phyloP scores from a whole-genome alignment of 352 stramenopile genomes.

The Elongisporangium anandrum region DNA sequence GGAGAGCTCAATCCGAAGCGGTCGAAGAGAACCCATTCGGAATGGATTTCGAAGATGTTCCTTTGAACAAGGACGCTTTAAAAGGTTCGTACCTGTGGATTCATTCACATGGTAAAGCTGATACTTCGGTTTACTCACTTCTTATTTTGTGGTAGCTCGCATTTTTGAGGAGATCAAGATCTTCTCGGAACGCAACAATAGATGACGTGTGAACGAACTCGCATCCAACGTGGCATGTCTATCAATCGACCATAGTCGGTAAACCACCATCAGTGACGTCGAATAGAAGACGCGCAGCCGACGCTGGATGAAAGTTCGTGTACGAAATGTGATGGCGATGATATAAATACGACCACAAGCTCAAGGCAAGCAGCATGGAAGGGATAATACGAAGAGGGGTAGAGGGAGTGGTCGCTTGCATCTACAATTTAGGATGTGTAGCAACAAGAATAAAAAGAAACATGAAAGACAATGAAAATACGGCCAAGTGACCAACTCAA shows the following conservation, averaged over 20 bases:
- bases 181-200: constrained; percentile 65
- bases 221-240: not conserved
- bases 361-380: not conserved
- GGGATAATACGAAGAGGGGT: not conserved
- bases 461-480: not conserved
- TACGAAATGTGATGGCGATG: not conserved
- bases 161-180: constrained; percentile 88
- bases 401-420: not conserved
- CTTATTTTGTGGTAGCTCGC: constrained; percentile 33
- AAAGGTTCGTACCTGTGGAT: constrained; percentile 48
- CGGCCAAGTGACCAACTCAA: not conserved
- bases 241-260: not conserved
- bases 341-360: not conserved
- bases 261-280: not conserved
- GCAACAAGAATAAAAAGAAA: not conserved
- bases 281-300: not conserved
- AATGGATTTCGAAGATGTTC: constrained; percentile 89
- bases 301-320: not conserved
- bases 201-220: constrained; percentile 25
- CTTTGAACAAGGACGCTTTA: constrained; percentile 76
- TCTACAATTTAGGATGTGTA: not conserved
- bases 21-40: constrained; percentile 75
- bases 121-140: constrained; percentile 1
- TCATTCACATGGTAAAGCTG: not conserved
- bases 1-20: constrained; percentile 63